Base-by-base conservation (phyloP, 768 basidiomycete species). In the Saitozyma podzolica region DNA sequence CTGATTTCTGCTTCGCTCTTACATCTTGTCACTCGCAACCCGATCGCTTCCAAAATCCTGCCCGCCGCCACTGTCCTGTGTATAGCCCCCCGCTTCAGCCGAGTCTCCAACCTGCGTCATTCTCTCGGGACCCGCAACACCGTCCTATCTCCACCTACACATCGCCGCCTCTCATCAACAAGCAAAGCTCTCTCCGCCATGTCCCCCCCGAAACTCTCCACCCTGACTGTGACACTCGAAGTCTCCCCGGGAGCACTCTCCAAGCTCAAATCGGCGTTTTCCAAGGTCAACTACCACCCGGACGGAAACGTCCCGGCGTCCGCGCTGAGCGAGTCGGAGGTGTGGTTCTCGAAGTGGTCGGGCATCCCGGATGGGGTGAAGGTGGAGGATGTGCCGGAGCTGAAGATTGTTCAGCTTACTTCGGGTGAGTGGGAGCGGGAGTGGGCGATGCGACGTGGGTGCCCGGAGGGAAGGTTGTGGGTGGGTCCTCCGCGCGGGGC, bases 211-310 rank as follows among this genome's bases (percentile, higher is more conserved):
- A 64, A 60, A 11, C 49, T 49, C 50, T 58, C 64, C n/a, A 66
- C 56, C 13, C 52, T 62, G 1, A 17, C 42, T 0, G 29, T 66
- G 6, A 47, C 45, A 0, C 50, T 51, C 39, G 41, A 59, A 10
- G 20, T 74, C 45, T 64, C 65, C 16, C 50, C 56, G 5, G 41
- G 52, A 8, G 50, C 59, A 17, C 57, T 71, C 0, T 61, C 47
- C 10, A 43, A 63, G 42, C 50, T 76, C 17, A 58, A 63, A 40
- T 56, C 58, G n/a, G 50, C 52, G 14, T 74, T 78, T 65, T 58
- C 67, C 17, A 71, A 65, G 7, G 72, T 76, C 1, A 59, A 73
- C 50, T 71, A 76, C 49, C 59, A 62, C 42, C 75, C 77, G 42
- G 49, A 8, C 54, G 40, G 13, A 53, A 62, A 5, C 9, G 54